Conservation (phyloP, 257 asterid species). For the Lycium barbarum region DNA sequence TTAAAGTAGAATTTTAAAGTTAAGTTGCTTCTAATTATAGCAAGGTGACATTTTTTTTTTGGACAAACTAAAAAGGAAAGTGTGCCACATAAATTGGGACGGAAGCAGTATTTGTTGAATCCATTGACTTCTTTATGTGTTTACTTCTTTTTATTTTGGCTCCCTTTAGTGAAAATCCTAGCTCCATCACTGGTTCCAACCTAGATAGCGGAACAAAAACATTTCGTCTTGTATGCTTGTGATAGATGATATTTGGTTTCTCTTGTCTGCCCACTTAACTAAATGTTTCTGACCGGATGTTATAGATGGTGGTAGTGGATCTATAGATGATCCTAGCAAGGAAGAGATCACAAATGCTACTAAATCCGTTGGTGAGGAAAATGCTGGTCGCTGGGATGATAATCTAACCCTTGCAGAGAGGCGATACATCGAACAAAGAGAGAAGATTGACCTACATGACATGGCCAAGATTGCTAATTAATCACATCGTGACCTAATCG, state of each 20-base stretch:
- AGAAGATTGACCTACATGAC: slow-evolving; percentile 60
- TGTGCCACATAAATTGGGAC: too few relatives aligned
- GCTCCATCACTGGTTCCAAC: too few relatives aligned
- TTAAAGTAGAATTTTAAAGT: too few relatives aligned
- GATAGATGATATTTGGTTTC: neutral
- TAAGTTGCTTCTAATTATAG: too few relatives aligned
- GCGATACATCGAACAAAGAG: slow-evolving; percentile 85
- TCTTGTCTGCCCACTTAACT: neutral
- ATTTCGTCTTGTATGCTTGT: neutral
- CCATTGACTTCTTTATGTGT: too few relatives aligned
- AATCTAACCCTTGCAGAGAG: slow-evolving; percentile 89
- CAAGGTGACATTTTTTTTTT: too few relatives aligned
- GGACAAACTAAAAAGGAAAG: too few relatives aligned
- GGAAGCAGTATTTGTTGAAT: too few relatives aligned
- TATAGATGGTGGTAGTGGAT: slow-evolving; percentile 53
- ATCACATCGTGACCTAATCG: slow-evolving; percentile 86
- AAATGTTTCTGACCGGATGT: slow-evolving; percentile 13
- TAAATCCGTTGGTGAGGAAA: slow-evolving; percentile 47
- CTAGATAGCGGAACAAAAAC: neutral
- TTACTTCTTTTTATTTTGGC: too few relatives aligned
- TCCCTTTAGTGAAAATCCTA: too few relatives aligned
- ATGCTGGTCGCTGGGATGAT: slow-evolving; percentile 53
- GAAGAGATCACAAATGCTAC: slow-evolving; percentile 54
- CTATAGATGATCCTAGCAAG: slow-evolving; percentile 43
- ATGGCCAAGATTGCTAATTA: slow-evolving; percentile 82